These are phyloP conservation scores for Fraxinus sp. DNA, from an alignment of 305 asterid genomes.

Conservation along the genomic window DNA sequence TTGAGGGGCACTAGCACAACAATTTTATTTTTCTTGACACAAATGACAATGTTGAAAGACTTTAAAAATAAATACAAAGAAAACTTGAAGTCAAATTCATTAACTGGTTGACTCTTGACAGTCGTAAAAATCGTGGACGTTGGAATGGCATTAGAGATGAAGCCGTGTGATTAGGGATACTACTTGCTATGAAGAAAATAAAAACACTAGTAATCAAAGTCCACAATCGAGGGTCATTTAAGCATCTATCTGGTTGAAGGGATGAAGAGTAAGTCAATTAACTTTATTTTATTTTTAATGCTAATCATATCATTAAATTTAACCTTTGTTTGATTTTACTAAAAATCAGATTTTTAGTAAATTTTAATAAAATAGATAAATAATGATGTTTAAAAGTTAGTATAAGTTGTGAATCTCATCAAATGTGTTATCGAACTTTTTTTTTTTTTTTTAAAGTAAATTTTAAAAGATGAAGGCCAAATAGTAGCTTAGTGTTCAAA, in stretches of 20 bases:
- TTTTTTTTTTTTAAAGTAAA: background rate
- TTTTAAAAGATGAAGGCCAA: background rate
- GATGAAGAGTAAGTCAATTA: background rate
- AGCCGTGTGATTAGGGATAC: background rate
- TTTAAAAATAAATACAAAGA: background rate
- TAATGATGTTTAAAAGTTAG: background rate
- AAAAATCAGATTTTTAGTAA: background rate
- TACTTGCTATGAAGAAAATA: background rate
- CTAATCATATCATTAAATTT: background rate
- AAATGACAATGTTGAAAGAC: background rate
- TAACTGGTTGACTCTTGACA: background rate
- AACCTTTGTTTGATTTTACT: background rate
- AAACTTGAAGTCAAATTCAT: background rate
- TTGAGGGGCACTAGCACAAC: background rate
- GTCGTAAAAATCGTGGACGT: background rate
- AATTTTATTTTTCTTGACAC: background rate
- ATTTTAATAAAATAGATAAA: background rate
- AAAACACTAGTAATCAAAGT: background rate
- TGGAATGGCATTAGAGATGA: background rate
- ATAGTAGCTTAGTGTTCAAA: background rate
- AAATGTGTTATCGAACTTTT: background rate
- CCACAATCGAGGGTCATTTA: background rate
- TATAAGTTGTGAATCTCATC: no score
- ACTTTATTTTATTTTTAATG: background rate
- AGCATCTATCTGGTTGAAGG: no score